These are phyloP conservation scores for Beverwykella pulmonaria DNA, from an alignment of 495 filamentous ascomycete species.

Conservation along the genomic window DNA sequence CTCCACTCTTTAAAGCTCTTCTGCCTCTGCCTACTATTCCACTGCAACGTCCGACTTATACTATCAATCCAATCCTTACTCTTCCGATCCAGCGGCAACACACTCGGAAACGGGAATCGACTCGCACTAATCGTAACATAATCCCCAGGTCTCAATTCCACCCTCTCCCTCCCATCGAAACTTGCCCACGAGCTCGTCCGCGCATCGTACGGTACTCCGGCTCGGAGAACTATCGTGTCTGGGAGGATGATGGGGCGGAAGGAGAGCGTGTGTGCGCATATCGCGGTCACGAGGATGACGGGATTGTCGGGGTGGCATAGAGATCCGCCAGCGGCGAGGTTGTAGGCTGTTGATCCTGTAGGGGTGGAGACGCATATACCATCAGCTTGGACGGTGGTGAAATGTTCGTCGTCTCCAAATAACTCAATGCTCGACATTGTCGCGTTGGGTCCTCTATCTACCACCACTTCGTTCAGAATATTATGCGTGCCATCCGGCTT, in stretches of 20 bases:
- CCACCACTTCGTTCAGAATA: slow-evolving; percentile 89
- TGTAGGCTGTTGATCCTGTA: slow-evolving; percentile 94
- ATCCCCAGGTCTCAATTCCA: slow-evolving; percentile 86
- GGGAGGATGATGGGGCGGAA: slow-evolving; percentile 95
- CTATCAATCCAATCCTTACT: slow-evolving; percentile 93
- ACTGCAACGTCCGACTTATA: slow-evolving; percentile 85
- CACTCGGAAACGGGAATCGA: slow-evolving; percentile 89
- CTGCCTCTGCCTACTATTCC: slow-evolving; percentile 83
- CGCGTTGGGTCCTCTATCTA: slow-evolving; percentile 88
- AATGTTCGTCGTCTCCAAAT: slow-evolving; percentile 94
- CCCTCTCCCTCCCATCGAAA: slow-evolving; percentile 88
- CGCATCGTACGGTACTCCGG: slow-evolving; percentile 91
- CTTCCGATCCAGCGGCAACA: slow-evolving; percentile 71
- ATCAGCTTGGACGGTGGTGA: slow-evolving; percentile 83
- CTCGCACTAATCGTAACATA: slow-evolving; percentile 94
- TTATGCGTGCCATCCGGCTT: slow-evolving; percentile 77
- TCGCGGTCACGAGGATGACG: slow-evolving; percentile 91
- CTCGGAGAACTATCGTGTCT: slow-evolving; percentile 87
- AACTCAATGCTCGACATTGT: slow-evolving; percentile 87
- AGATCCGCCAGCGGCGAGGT: slow-evolving; percentile 92
- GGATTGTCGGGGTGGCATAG: slow-evolving; percentile 97
- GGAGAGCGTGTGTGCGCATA: slow-evolving; percentile 93
- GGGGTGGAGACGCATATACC: slow-evolving; percentile 90
- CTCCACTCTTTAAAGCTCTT: slow-evolving; percentile 55
- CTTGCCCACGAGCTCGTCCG: slow-evolving; percentile 91